Evolutionary conservation across 331 rosid species (phyloP), one percentile per base, ranked within the genome.

Genomic region (Arachis monticola): DNA sequence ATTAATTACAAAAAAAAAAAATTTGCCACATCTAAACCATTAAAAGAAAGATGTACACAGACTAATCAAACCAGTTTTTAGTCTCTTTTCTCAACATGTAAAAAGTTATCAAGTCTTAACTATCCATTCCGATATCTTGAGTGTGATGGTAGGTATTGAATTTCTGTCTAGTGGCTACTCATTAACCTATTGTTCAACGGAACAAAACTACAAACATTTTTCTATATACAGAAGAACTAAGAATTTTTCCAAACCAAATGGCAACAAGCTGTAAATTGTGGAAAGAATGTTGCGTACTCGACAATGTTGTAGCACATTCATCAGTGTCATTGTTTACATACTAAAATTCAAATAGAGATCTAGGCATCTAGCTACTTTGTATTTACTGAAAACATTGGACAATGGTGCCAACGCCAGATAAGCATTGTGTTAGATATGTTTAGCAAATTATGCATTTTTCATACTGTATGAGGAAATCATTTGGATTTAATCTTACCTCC

Each of bases 401-500:
- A 45, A 50, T 64, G 57, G 48, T 63, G 56, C 59, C 22, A 12
- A 31, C 22, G 22, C 57, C 47, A 69, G 67, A 59, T 5, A 78
- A 22, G 17, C 40, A 52, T 30, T 47, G 30, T 6, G 79, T 41
- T 61, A 7, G 5, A 30, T 42, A 44, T 50, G 70, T 8, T 38
- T 14, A n/a, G 7, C 47, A 51, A 48, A 48, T 73, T 42, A 62
- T 12, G 9, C 53, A 17, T 69, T 17, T 73, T 60, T 58, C 72
- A 63, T 65, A 64, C 4, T 5, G 31, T 6, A 60, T 17, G 40
- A 42, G 47, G 11, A 47, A 30, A 60, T 60, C 22, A 44, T 64
- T 47, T 47, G 72, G 71, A 27, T 22, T 65, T 12, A 35, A 57
- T 59, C 93, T 52, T 67, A 93, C 98, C 98, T 93, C 98, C 79